Conservation (phyloP, 1,284 basidiomycete genomes). For the Ustilago loliicola region DNA sequence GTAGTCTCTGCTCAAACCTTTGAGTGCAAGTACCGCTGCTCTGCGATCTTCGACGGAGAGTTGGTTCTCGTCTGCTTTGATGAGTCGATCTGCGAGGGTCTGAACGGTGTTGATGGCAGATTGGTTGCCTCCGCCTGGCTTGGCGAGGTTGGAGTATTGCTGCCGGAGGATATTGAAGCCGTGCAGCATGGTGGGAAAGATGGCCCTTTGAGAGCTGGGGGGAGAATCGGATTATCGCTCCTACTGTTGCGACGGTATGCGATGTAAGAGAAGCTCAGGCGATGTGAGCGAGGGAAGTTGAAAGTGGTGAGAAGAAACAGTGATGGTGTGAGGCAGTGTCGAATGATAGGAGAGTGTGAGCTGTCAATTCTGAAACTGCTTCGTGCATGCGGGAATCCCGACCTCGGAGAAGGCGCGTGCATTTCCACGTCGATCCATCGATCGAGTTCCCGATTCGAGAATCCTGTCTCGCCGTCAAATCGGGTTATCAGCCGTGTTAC, state of each 20-base stretch:
- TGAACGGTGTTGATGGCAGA: constrained; percentile 86
- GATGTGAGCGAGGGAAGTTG: not conserved
- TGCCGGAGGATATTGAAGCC: constrained; percentile 67
- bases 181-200: constrained; percentile 61
- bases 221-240: no score
- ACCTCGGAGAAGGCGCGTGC: constrained; percentile 3
- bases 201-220: not conserved
- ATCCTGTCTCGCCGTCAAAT: no score
- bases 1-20: constrained; percentile 90
- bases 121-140: constrained; percentile 73
- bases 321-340: not conserved
- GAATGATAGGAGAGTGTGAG: not conserved
- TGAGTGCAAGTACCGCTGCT: constrained; percentile 90
- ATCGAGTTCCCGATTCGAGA: not conserved
- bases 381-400: constrained; percentile 9
- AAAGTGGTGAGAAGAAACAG: not conserved
- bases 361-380: constrained; percentile 8
- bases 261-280: not conserved
- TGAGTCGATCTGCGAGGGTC: constrained; percentile 85
- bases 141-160: constrained; percentile 66
- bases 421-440: constrained; percentile 1
- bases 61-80: constrained; percentile 40
- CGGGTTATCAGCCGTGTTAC: no score
- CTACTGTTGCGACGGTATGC: no score
- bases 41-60: constrained; percentile 78